Evolutionary conservation across 192 early-diverging fungal species (phyloP), one percentile per base, ranked within the genome.

Genomic region (Coemansia sp.): DNA sequence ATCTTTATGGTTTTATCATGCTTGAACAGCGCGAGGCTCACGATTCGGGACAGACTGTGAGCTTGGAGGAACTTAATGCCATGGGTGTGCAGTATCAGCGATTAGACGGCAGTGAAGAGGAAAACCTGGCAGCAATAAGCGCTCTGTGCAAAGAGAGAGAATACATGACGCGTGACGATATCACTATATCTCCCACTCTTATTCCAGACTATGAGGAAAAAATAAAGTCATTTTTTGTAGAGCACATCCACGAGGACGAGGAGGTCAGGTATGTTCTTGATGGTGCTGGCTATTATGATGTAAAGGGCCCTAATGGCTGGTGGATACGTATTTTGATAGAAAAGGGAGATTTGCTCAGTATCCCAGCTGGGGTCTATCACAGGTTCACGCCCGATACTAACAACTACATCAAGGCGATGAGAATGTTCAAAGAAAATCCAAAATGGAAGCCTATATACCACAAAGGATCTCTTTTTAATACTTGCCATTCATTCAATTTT

Each of bases 191-290:
- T 57, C 88, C 87, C 42, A 86, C 89, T 16, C 88, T 82, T 57
- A 82, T 99, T 51, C 90, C 90, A 40, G 88, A 90, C 67, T 99
- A 97, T 74, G 96, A 98, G 55, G 89, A 87, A 32, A 97, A 95
- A 77, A 86, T 99, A 66, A 94, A 95, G 84, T 91, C 75, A 8
- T 98, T 98, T 68, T 97, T 93, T 73, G 85, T 87, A 26, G 96
- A 97, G 87, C 95, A 98, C 74, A 84, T 95, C 61, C 95, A 98
- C 77, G 95, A 95, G 65, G 96, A 97, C 66, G 97, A 99, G 85
- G 95, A 99, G 78, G 98, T 99, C 67, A 89, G 97, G 39, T 98
- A 83, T 72, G 89, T 97, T 60, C 62, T 94, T 41, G 94, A 91
- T 15, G 97, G 97, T 11, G 83, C 88, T 18, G 97, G 96, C 16